phyloP scores from a whole-genome alignment of 2,329 filamentous ascomycete species.

The Grosmannia serpens region DNA sequence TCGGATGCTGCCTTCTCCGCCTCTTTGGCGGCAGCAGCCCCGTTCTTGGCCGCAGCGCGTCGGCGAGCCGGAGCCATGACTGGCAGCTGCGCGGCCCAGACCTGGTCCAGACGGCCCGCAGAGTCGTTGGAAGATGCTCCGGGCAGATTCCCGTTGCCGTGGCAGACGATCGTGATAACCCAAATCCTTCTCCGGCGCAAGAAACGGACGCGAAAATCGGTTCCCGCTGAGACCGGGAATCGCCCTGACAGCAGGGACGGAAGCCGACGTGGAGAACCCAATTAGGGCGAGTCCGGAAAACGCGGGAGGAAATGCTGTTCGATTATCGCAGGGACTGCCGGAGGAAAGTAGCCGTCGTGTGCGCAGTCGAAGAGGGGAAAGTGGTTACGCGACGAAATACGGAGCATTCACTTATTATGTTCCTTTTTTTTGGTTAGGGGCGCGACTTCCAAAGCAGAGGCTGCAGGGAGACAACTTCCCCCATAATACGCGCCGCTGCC shows the following conservation, averaged over 20 bases:
- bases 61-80: constrained; percentile 11
- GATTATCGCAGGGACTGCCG: background rate
- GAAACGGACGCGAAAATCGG: background rate
- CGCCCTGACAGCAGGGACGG: background rate
- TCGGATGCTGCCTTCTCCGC: background rate
- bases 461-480: background rate
- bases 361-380: background rate
- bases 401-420: background rate
- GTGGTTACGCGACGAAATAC: constrained; percentile 1
- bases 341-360: background rate
- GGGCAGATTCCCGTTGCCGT: background rate
- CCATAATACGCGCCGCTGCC: background rate
- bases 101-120: background rate
- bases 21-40: constrained; percentile 6
- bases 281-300: background rate
- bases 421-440: background rate
- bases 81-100: background rate
- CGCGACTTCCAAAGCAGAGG: background rate
- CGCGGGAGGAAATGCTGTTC: background rate
- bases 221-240: background rate
- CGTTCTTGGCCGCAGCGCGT: constrained; percentile 11
- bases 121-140: background rate
- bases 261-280: background rate
- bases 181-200: background rate
- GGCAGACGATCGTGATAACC: background rate